Evolutionary conservation across 148 eudicot species (phyloP), one percentile per base, ranked within the genome.

Genomic region (Arbutus unedo): DNA sequence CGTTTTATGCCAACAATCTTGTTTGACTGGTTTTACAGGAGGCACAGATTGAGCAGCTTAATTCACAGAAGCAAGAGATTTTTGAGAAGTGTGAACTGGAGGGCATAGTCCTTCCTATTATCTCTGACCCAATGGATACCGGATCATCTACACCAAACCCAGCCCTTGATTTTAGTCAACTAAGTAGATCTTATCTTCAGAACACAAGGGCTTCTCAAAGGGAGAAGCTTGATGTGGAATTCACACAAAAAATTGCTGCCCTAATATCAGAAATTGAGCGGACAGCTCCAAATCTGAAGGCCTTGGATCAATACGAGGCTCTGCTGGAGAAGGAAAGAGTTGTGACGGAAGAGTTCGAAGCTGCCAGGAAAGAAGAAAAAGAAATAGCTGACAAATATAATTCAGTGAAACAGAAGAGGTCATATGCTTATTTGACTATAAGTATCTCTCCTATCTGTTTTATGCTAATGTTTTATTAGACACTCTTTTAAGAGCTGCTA

Each of bases 231-330:
- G 99, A 97, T 83, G 91, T 86, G 54, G 99, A 97, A 74, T 94
- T 93, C 54, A 88, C 85, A 54, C 93, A 91, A 79, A 97, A 91
- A 88, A 94, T 93, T 79, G 92, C 89, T 85, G 86, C 90, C 50
- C 82, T 97, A 76, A 82, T 85, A 47, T 85, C 96, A 72, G 98
- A 97, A 84, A 97, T 97, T 85, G 98, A 92, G 72, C 92, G 91
- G 91, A 93, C 98, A 70, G 93, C 98, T 81, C 99, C 99, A 75
- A 97, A 97, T 87, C 85, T 97, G 82, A 97, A 94, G 89, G 99
- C 98, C 82, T 85, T 97, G 80, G 98, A 97, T 81, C 99, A 97
- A 82, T 97, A 94, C 50, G 98, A 93, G 88, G 96, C 91, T 83
- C 85, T 97, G 77, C 85, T 90, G 82, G 96, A 92, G 90, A 97